Conservation (phyloP, 164 flowering plant species). For the Vitis labrusca region DNA sequence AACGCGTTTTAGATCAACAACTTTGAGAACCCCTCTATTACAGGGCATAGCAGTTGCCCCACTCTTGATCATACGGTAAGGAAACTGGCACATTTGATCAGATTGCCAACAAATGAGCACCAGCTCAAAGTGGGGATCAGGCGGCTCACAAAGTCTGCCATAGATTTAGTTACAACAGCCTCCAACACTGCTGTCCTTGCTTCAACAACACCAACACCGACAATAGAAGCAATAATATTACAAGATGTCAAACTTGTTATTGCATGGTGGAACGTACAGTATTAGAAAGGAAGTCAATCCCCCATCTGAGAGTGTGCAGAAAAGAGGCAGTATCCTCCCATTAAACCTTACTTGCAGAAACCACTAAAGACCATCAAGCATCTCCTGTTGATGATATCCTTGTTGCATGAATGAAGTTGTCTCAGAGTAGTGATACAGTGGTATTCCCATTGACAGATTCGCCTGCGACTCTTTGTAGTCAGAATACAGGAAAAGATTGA, state of each 20-base stretch:
- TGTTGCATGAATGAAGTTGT: slow-evolving; percentile 63
- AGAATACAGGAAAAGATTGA: slow-evolving; percentile 89
- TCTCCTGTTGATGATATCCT: slow-evolving; percentile 90
- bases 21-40: too few relatives aligned
- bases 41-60: too few relatives aligned
- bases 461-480: slow-evolving; percentile 75
- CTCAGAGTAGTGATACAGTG: slow-evolving; percentile 65
- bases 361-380: slow-evolving; percentile 6
- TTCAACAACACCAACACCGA: too few relatives aligned
- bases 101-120: slow-evolving; percentile 94
- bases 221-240: too few relatives aligned
- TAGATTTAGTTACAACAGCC: slow-evolving; percentile 63
- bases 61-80: slow-evolving; percentile 54
- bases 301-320: too few relatives aligned
- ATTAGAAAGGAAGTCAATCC: too few relatives aligned
- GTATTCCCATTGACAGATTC: slow-evolving; percentile 79
- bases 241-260: too few relatives aligned
- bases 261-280: too few relatives aligned
- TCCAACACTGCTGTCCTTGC: too few relatives aligned
- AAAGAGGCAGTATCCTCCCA: too few relatives aligned
- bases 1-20: too few relatives aligned
- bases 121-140: slow-evolving; percentile 85
- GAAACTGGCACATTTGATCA: slow-evolving; percentile 76
- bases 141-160: slow-evolving; percentile 80
- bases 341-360: too few relatives aligned